Evolutionary conservation across 2,329 filamentous ascomycete genomes (phyloP).

Genomic region (Venturia pyrina): DNA sequence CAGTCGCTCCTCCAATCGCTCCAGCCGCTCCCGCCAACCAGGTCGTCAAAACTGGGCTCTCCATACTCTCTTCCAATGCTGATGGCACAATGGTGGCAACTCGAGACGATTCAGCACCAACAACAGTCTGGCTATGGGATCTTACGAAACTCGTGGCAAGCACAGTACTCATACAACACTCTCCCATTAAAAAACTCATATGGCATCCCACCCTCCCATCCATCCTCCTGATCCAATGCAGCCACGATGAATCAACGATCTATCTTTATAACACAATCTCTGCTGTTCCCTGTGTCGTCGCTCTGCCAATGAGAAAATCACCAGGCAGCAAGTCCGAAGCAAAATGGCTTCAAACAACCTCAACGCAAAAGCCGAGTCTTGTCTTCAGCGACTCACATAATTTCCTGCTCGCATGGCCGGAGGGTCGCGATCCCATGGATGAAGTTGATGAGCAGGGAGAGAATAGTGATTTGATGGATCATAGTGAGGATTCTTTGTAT

Average conservation of each 20-base stretch:
- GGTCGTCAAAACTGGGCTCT: conserved; percentile 26
- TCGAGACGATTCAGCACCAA: conserved; percentile 29
- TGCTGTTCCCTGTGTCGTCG: conserved; percentile 12
- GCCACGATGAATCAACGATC: conserved; percentile 27
- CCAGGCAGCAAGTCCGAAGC: conserved; percentile 18
- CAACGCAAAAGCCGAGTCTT: conserved; percentile 26
- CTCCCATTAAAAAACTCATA: conserved; percentile 30
- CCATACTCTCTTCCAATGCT: conserved; percentile 25
- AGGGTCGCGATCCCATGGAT: conserved; percentile 27
- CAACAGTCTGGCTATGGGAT: conserved; percentile 40
- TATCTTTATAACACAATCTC: conserved; percentile 28
- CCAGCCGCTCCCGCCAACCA: conserved; percentile 23
- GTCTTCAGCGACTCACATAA: conserved; percentile 26
- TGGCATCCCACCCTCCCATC: conserved; percentile 33
- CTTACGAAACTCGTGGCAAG: conserved; percentile 26
- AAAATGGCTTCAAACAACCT: conserved; percentile 20
- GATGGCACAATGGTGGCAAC: conserved; percentile 29
- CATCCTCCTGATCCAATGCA: conserved; percentile 33
- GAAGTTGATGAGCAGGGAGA: conserved; percentile 23
- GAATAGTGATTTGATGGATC: conserved; percentile 14
- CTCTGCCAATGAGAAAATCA: conserved; percentile 17
- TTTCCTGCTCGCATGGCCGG: conserved; percentile 32
- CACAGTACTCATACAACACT: conserved; percentile 35
- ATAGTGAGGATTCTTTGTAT: conserved; percentile 37
- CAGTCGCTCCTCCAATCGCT: conserved; percentile 25